Evolutionary conservation across 2,329 filamentous ascomycete species (phyloP), one percentile per base, ranked within the genome.

Genomic region (Diaporthe australafricana): DNA sequence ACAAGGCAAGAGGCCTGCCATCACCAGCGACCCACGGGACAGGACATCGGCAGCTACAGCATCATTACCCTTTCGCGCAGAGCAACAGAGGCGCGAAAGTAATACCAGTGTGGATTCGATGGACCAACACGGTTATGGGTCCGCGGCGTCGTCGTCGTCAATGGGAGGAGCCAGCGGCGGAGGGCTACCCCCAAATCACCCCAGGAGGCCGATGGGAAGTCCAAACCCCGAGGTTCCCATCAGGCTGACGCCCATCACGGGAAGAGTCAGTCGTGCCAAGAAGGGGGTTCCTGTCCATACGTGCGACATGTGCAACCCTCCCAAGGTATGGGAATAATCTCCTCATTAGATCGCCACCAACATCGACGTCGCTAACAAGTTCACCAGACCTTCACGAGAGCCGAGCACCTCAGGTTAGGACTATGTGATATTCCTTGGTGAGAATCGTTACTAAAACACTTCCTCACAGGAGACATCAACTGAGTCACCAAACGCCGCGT

Each of bases 221-320:
- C 76, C 77, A 55, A 72, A 80, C 55, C 75, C 78, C 50, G 84
- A 85, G 50, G 72, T 82, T 17, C 82, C 83, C 20, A 79, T 87
- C 75, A 89, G 86, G 78, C 80, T 88, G 74, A 90, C 88, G 27
- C 88, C 88, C 14, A 87, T 90, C 73, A 90, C 88, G 35, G 82
- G 86, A 25, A 86, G 87, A 73, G 85, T 89, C 50, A 90, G 88
- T 77, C 85, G 87, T 74, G 88, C 88, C 56, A 89, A 88, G 82
- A 90, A 90, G 78, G 88, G 88, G 16, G 82, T 89, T n/a, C 86
- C 86, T 20, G 88, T 90, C 68, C 88, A 90, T 77, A 83, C 81
- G 2, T 90, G 88, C 74, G 84, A 89, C 7, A 80, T 82, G 68
- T 89, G 87, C 75, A 83, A 81, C 72, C 86, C 86, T 25, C 79